A percentile compares a stretch with the other conserved stretches of the same genome.
Evolutionary conservation across 306 rosid species (phyloP).

Genomic region (Carpinus fangiana): DNA sequence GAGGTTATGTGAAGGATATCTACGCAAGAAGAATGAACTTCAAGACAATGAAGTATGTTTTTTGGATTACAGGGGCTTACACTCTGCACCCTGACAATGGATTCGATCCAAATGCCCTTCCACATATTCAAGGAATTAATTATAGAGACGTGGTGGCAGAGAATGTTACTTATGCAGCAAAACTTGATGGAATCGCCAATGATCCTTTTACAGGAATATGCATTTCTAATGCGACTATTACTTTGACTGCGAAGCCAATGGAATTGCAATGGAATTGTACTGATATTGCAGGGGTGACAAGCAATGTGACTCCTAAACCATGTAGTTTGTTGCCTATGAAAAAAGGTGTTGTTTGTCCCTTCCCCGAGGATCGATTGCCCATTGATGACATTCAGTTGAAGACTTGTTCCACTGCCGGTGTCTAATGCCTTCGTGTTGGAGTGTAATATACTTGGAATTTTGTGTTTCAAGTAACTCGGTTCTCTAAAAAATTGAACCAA

Average conservation of each 20-base stretch:
- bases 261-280: constrained; percentile 71
- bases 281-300: constrained; percentile 46
- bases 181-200: constrained; percentile 48
- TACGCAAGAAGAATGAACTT: constrained; percentile 49
- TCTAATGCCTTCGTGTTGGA: background rate
- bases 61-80: constrained; percentile 65
- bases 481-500: too few species aligned
- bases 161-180: constrained; percentile 49
- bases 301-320: constrained; percentile 55
- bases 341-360: constrained; percentile 36
- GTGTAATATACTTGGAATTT: background rate
- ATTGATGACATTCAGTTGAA: constrained; percentile 53
- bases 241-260: constrained; percentile 19
- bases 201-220: constrained; percentile 65
- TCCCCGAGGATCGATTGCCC: constrained; percentile 48
- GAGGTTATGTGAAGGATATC: constrained; percentile 65
- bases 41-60: constrained; percentile 63
- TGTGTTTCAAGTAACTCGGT: too few species aligned
- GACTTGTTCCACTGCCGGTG: constrained; percentile 35
- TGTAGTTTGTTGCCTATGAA: constrained; percentile 52
- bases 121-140: constrained; percentile 47
- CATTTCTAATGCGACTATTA: constrained; percentile 46
- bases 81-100: constrained; percentile 48
- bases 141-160: constrained; percentile 49
- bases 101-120: constrained; percentile 60